Evolutionary conservation across 164 flowering plant genomes (phyloP), one percentile per base, ranked within the genome.

Genomic region (Nymphaea thermarum): DNA sequence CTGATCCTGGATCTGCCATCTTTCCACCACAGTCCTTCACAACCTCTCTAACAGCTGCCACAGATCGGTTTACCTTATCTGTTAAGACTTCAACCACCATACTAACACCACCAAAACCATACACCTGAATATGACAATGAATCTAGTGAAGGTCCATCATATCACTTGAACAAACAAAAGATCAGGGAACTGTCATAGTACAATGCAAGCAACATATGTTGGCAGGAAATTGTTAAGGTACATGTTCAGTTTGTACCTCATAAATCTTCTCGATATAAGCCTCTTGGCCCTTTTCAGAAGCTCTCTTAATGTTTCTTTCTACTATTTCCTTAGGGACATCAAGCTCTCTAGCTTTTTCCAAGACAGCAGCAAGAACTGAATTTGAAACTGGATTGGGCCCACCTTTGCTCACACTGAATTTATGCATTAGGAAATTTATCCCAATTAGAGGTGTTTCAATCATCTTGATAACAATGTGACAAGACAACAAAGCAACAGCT

Each of bases 1-100:
- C 87, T 43, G 98, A 94, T 65, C 99, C 99, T 45, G 96, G 81
- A 77, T 88, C 99, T 65, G 99, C 99, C 98, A 94, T 91, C 76
- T 94, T 94, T 62, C 92, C 96, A 68, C 98, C 96, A 83, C 77
- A 87, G 70, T 91, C 96, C 83, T 79, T 94, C 73, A 86, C 88
- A 36, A 88, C 95, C 71, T 80, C 87, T 73, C 98, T 85, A 44
- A 94, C 83, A 64, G 78, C 80, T 60, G 93, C 93, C 72, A 94
- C 92, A 17, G 98, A 90, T 80, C 99, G 83, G 71, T 74, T 91
- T 73, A 87, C 71, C 74, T 94, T 94, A 79, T 94, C 99, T 4
- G 99, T 91, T 67, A 79, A 80, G 67, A 89, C 99, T 79, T 94
- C 96, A 73, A 90, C 83, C 65, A 90, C 83, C 67, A 94, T 85